These are phyloP conservation scores for Stephanodiscus triporus DNA, from an alignment of 108 stramenopile genomes.

Conservation along the genomic window DNA sequence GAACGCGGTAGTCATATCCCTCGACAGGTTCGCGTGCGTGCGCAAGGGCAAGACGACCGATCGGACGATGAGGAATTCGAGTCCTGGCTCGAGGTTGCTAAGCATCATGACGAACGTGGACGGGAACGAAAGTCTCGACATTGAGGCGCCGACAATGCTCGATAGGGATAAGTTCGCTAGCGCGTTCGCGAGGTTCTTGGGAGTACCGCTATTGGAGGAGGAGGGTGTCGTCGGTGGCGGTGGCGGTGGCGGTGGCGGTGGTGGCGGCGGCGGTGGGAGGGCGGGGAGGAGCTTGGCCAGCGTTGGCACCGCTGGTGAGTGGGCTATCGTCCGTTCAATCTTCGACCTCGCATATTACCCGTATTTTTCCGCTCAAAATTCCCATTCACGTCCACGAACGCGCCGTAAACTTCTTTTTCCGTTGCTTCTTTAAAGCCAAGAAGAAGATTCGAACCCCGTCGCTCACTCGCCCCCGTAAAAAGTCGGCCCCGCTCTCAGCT, in stretches of 20 bases:
- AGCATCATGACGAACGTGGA: slow-evolving; percentile 64
- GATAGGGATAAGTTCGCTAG: slow-evolving; percentile 89
- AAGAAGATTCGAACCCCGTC: slow-evolving; percentile 48
- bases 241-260: not conserved
- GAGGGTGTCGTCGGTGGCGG: slow-evolving; percentile 4
- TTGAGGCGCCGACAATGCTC: slow-evolving; percentile 84
- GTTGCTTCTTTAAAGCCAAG: slow-evolving; percentile 8
- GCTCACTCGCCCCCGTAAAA: slow-evolving; percentile 24
- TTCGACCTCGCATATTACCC: no score
- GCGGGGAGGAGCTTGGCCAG: not conserved
- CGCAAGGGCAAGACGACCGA: slow-evolving; percentile 86
- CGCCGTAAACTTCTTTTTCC: not conserved
- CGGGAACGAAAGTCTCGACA: slow-evolving; percentile 65
- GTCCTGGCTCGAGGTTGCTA: slow-evolving; percentile 57
- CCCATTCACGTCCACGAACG: not conserved
- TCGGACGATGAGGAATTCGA: slow-evolving; percentile 65
- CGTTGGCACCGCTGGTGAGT: slow-evolving; percentile 6
- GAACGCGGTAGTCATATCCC: slow-evolving; percentile 67
- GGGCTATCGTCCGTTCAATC: no score
- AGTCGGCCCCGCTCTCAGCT: slow-evolving; percentile 13
- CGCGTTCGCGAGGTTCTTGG: slow-evolving; percentile 81
- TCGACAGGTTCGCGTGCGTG: slow-evolving; percentile 67
- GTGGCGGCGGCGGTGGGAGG: slow-evolving; percentile 12
- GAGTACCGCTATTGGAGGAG: slow-evolving; percentile 64
- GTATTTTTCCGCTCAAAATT: no score